These are phyloP conservation scores for Moesziomyces parantarcticus DNA, from an alignment of 1,284 basidiomycete species.

Conservation along the genomic window DNA sequence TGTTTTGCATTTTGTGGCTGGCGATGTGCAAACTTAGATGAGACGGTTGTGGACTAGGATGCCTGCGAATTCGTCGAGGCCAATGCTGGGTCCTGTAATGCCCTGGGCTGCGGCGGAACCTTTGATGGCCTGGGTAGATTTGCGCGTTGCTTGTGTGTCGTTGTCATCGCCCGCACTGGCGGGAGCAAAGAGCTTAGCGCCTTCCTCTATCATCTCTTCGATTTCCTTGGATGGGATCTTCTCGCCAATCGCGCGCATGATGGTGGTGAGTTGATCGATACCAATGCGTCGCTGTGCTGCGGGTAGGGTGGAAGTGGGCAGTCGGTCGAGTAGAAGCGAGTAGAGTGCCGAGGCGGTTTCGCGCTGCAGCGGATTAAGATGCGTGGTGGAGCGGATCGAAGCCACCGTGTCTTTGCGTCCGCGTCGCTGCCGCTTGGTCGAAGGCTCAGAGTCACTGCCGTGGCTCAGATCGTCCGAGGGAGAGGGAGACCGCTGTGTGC, in stretches of 20 bases:
- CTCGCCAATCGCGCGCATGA: constrained; percentile 23
- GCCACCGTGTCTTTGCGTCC: constrained; percentile 3
- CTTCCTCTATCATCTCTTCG: constrained; percentile 50
- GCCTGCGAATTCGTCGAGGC: constrained; percentile 46
- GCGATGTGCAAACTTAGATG: constrained; percentile 4
- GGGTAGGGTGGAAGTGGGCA: constrained; percentile 16
- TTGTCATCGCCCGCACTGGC: constrained; percentile 7
- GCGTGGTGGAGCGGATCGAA: constrained; percentile 16
- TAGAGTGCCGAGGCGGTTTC: constrained; percentile 12
- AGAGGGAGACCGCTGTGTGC: constrained; percentile 4
- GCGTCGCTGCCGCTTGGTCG: constrained; percentile 11
- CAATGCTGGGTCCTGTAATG: constrained; percentile 16
- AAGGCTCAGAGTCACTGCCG: neutral
- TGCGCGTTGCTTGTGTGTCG: constrained; percentile 4
- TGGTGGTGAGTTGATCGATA: constrained; percentile 7
- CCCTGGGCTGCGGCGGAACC: constrained; percentile 34
- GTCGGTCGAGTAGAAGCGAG: constrained; percentile 25
- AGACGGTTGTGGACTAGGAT: constrained; percentile 38
- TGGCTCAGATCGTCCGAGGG: neutral
- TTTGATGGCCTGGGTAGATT: constrained; percentile 19
- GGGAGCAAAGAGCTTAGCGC: constrained; percentile 39
- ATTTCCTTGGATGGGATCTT: constrained; percentile 43
- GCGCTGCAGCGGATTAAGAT: constrained; percentile 39
- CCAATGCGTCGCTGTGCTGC: constrained; percentile 22
- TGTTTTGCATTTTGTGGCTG: no score